Conservation (phyloP, 176 grass and related monocot genomes). For the Chloris gayana region DNA sequence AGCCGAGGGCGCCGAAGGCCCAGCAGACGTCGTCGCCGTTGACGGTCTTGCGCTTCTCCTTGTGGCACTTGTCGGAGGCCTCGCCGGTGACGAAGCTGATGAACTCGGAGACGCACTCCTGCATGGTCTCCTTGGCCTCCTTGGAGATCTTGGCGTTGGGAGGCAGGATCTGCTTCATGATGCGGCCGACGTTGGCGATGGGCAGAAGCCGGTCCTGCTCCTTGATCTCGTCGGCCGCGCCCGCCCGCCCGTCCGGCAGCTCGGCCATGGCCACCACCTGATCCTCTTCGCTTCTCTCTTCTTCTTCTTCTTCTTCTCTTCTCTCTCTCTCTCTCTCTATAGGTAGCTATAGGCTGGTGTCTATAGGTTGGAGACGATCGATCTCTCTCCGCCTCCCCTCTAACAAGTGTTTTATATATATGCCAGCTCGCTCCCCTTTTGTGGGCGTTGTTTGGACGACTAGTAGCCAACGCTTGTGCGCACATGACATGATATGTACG, state of each 20-base stretch:
- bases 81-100: conserved; percentile 90
- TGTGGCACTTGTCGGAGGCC: conserved; percentile 85
- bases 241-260: conserved; percentile 15
- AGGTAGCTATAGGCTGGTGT: too few relatives aligned
- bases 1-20: conserved; percentile 73
- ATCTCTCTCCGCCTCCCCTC: too few relatives aligned
- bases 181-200: conserved; percentile 81
- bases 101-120: conserved; percentile 91
- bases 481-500: too few relatives aligned
- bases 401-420: too few relatives aligned
- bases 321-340: too few relatives aligned
- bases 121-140: conserved; percentile 92
- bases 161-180: conserved; percentile 89
- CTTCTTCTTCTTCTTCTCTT: background rate
- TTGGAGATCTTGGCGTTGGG: conserved; percentile 92
- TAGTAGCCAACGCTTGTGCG: too few relatives aligned
- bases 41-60: conserved; percentile 90
- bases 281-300: too few relatives aligned
- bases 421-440: too few relatives aligned
- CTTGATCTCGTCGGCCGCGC: conserved; percentile 49
- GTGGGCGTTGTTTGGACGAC: too few relatives aligned
- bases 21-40: conserved; percentile 92
- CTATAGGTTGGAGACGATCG: too few relatives aligned
- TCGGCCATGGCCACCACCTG: conserved; percentile 49
- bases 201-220: conserved; percentile 88